Evolutionary conservation across 306 rosid genomes (phyloP), one percentile per base, ranked within the genome.

Genomic region (Vicia faba): DNA sequence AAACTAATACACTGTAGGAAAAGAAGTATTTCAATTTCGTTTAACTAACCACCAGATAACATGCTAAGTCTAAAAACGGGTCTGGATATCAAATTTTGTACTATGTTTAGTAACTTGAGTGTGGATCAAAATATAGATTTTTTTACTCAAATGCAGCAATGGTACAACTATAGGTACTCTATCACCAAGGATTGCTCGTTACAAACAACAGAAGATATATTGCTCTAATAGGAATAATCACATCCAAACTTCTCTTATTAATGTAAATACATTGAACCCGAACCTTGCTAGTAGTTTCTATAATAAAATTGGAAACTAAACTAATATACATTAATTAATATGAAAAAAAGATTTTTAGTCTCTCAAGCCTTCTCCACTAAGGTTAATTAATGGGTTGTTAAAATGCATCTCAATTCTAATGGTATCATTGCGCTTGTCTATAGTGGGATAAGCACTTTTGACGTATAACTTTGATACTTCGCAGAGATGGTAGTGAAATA

Each of bases 401-500:
- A 46, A 10, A 7, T 15, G 18, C 25, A 7, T 46, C 54, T 46
- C 20, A 15, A 46, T 10, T 15, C 11, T 3, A 46, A 46, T 2
- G 25, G 54, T n/a, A 51, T 51, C 2, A 20, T 12, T 20, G 31
- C n/a, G 3, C 31, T 20, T 51, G 2, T 51, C 31, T 54, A 13
- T 4, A 12, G 60, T 25, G 9, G 36, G 60, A 25, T 12, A 25
- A 54, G 46, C 14, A 58, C 26, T 51, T 65, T 7, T 67, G 23
- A 81, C 57, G 2, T 69, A 68, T 38, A 79, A 35, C 65, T 67
- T 81, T 73, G 20, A 61, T 58, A 75, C 72, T 62, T 3, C 54
- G 80, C 80, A 93, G 98, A 81, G 96, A 89, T 72, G 90, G 96
- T 43, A 49, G 69, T 61, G 98, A 93, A 75, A 11, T 93, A 78